Evolutionary conservation across 2,329 filamentous ascomycete species (phyloP), one percentile per base, ranked within the genome.

Genomic region (Metarhizium rileyi): DNA sequence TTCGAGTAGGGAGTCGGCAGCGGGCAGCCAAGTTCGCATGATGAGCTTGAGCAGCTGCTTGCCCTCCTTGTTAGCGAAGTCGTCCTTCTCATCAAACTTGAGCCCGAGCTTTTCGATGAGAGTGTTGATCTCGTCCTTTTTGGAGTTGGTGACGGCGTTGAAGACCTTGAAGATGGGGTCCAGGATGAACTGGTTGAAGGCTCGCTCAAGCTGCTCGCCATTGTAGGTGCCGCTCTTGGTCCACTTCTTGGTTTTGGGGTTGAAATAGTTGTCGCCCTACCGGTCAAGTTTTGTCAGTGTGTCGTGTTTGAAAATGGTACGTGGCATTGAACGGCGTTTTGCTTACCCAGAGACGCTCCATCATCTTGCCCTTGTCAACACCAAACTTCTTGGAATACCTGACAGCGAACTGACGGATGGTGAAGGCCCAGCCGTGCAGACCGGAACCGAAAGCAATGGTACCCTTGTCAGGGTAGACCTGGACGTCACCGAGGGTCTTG

Each of bases 111-210:
- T 98, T 67, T 87, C 80, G 53, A 95, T 80, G 49, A 98, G 84
- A 58, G 73, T 85, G 64, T 76, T 67, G 66, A 90, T 82, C 77
- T 97, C 90, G 1, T 96, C 91, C 73, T 86, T 93, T 83, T 95
- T 95, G 84, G 91, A 91, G 84, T 97, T 95, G 86, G 93, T 97
- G 76, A 98, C 85, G 53, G 86, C 81, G 60, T 80, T 66, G 81
- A 98, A 98, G 77, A 98, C 95, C 79, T 90, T 90, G 89, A 97
- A 98, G 76, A 98, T 98, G 68, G 93, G 93, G 77, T 98, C 93
- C 67, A 98, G 75, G 71, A 97, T 95, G 80, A 98, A 98, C 83
- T 93, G 87, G 81, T 93, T 95, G 87, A 98, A 98, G 63, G 91
- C 89, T 86, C 93, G 93, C 84, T 97, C 93, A 52, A 95, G 83